Percentiles rank a stretch among this genome's conserved stretches.
Conservation (phyloP, 139 green algal species). For the Chlorella sp. region DNA sequence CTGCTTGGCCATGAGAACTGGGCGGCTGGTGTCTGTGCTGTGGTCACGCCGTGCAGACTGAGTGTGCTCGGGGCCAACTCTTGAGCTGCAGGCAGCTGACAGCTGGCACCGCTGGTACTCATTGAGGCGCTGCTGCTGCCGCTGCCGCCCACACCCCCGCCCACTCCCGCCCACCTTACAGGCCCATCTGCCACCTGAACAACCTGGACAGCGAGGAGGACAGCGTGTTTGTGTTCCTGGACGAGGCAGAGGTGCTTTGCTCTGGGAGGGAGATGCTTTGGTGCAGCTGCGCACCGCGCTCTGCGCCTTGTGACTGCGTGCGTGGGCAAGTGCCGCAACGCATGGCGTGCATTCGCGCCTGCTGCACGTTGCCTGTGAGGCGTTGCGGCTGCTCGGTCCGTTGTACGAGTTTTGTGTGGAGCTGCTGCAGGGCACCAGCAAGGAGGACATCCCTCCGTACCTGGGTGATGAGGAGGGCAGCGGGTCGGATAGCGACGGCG, state of each 20-base stretch:
- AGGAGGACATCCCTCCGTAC: slow-evolving; percentile 39
- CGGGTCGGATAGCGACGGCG: slow-evolving; percentile 33
- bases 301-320: too few species aligned
- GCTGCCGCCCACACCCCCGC: background rate
- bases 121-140: too few species aligned
- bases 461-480: slow-evolving; percentile 50
- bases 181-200: slow-evolving; percentile 51
- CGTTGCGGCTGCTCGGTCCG: too few species aligned
- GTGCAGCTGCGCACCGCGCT: too few species aligned
- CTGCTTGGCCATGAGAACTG: background rate
- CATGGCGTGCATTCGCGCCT: too few species aligned
- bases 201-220: slow-evolving; percentile 35
- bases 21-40: background rate
- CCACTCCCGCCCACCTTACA: too few species aligned
- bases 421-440: slow-evolving; percentile 4
- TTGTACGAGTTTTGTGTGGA: background rate
- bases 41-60: background rate
- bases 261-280: too few species aligned
- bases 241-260: slow-evolving; percentile 10
- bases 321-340: too few species aligned
- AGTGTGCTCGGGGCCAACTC: background rate
- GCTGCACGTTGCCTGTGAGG: background rate
- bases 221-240: slow-evolving; percentile 41
- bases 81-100: background rate
- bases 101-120: too few species aligned